Conservation (phyloP, 257 asterid species). For the Scutellaria minor region DNA sequence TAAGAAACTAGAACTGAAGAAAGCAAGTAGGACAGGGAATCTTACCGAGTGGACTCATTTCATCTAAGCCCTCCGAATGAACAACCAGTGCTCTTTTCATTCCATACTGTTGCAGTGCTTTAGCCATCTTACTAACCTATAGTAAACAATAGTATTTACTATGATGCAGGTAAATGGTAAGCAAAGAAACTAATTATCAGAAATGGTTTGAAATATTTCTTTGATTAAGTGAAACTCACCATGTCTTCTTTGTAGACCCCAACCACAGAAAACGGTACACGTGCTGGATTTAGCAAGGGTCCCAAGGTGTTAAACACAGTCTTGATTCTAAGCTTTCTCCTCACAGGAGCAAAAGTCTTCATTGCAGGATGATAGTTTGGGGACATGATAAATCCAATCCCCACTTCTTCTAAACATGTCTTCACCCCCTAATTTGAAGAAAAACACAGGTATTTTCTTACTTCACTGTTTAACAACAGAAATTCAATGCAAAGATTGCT, state of each 20-base stretch:
- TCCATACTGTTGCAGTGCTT: conserved; percentile 76
- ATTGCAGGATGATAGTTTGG: conserved; percentile 87
- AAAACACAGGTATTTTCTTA: not conserved
- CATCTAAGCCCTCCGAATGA: conserved; percentile 84
- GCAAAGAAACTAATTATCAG: not conserved
- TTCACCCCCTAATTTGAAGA: conserved; percentile 55
- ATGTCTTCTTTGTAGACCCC: conserved; percentile 79
- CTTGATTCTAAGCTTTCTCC: conserved; percentile 76
- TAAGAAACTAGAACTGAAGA: not conserved
- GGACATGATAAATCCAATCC: conserved; percentile 92
- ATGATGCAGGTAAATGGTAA: no score
- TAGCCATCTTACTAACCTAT: conserved; percentile 78
- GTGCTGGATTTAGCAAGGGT: conserved; percentile 86
- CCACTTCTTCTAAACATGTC: conserved; percentile 63
- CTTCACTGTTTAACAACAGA: not conserved
- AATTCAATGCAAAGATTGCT: no score
- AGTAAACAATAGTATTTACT: no score
- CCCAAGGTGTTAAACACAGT: conserved; percentile 83
- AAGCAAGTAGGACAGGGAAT: not conserved
- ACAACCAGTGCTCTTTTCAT: conserved; percentile 83
- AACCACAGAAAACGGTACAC: conserved; percentile 74
- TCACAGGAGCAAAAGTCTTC: conserved; percentile 77
- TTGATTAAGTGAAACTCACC: conserved; percentile 35
- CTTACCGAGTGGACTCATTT: conserved; percentile 91
- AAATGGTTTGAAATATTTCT: not conserved